Evolutionary conservation across 805 yeast species (phyloP).

Genomic region (Suhomyces vadensis): DNA sequence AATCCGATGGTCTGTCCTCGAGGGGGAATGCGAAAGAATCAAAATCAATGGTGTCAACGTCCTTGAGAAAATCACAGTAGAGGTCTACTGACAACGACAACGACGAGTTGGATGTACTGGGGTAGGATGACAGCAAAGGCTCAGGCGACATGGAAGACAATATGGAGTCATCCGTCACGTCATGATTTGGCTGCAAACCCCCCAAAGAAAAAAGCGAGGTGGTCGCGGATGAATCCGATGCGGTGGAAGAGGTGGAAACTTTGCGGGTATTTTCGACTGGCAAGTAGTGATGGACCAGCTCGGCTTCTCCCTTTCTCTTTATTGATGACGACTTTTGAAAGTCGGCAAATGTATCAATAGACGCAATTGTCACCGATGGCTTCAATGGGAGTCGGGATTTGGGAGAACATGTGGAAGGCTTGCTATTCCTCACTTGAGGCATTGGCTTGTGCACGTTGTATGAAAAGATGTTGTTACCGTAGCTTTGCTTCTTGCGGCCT

Average conservation of each 20-base stretch:
- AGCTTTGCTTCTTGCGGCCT: background rate
- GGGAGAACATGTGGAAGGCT: constrained; percentile 2
- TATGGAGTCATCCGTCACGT: background rate
- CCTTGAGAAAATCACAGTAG: background rate
- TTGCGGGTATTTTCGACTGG: background rate
- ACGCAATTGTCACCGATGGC: constrained; percentile 26
- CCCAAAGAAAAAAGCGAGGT: background rate
- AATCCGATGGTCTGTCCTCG: background rate
- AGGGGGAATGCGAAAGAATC: background rate
- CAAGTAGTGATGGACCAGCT: background rate
- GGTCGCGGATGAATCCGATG: background rate
- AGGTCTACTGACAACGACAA: constrained; percentile 1
- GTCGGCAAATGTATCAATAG: constrained; percentile 18
- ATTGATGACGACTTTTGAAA: constrained; percentile 7
- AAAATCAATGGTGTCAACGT: background rate
- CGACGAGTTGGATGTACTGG: background rate
- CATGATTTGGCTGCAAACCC: background rate
- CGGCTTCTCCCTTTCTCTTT: background rate
- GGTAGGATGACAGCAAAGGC: background rate
- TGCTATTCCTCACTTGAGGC: background rate
- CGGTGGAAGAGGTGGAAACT: background rate
- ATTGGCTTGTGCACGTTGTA: constrained; percentile 5
- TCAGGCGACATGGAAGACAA: background rate
- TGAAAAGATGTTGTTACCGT: constrained; percentile 6
- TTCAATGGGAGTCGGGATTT: constrained; percentile 22